These are phyloP conservation scores for Cytospora piceae DNA, from an alignment of 2,329 filamentous ascomycete genomes.

Conservation along the genomic window DNA sequence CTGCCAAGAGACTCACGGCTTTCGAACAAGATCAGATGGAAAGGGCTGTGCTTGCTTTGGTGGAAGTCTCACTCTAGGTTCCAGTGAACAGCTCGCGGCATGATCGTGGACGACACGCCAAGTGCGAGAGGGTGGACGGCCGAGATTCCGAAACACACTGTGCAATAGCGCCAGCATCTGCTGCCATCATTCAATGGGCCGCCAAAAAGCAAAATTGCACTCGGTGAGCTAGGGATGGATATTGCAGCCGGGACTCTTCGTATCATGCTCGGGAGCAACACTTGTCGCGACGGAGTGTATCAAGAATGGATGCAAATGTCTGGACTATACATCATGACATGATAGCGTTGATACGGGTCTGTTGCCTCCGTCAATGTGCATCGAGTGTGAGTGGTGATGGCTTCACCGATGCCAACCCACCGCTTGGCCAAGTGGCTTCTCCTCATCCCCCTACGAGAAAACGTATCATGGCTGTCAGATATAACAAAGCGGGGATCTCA, in stretches of 20 bases:
- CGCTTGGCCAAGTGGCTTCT: conserved; percentile 1
- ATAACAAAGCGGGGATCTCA: background rate
- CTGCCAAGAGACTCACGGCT: background rate
- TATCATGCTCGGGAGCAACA: background rate
- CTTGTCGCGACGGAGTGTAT: background rate
- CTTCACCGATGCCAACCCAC: conserved; percentile 9
- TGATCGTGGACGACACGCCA: background rate
- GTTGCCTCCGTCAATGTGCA: conserved; percentile 16
- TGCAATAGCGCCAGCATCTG: background rate
- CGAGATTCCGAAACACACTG: background rate
- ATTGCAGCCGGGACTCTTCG: background rate
- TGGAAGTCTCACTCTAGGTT: background rate
- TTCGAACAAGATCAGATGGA: background rate
- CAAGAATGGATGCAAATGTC: background rate
- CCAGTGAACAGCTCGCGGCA: background rate
- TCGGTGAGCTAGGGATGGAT: background rate
- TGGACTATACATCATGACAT: background rate
- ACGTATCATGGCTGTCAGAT: conserved; percentile 15
- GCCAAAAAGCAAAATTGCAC: background rate
- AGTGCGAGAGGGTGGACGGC: background rate
- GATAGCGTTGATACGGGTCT: conserved; percentile 3
- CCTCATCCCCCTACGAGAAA: conserved; percentile 7
- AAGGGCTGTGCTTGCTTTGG: background rate
- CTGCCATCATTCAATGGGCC: background rate
- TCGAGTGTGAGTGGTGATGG: conserved; percentile 1